Evolutionary conservation across 108 stramenopile genomes (phyloP), one percentile per base, ranked within the genome.

Genomic region (Schizochytrium sp.): DNA sequence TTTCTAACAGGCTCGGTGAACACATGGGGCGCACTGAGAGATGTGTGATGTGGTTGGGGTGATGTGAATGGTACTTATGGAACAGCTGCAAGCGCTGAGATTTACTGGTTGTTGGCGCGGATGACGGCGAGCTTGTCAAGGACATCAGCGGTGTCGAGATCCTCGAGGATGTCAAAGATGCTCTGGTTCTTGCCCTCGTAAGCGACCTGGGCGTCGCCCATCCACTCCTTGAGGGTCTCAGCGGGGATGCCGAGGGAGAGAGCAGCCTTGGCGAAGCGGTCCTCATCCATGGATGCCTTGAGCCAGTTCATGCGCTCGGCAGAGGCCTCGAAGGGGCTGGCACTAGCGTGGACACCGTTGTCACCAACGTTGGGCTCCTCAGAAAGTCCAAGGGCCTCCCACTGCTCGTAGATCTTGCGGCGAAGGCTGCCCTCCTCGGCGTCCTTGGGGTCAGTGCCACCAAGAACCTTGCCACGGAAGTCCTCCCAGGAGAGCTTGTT

Each of bases 311-410:
- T 91, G 88, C 95, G 95, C 90, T 98, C 98, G 4, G 97, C 97
- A 17, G 97, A 91, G 17, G 96, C 97, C 91, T 98, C 98, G 57
- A 97, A 96, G 46, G 98, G 96, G 91, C 94, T 94, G 4, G 98
- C 98, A 72, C 91, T 92, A 0, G 96, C 97, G 89, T 97, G 98
- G 56, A 98, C 97, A 58, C 97, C 96, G 91, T 98, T 98, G 92
- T 98, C 96, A 10, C 96, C 95, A 55, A 94, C 95, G 93, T 96
- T 96, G 4, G 97, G 97, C 46, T 76, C 76, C 3, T 91, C 89
- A 19, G 88, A 88, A 28, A 98, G 89, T 41, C 97, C 97, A 56
- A 97, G 92, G 15, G 88, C 72, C 91, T 92, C 88, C 72, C 91
- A 91, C 53, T 93, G 72, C 59, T 95, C 92, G 17, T 96, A 90